Percentiles rank a stretch among this genome's conserved stretches.
These are phyloP conservation scores for Erythrophleum ivorense DNA, from an alignment of 331 rosid species.

Conservation along the genomic window DNA sequence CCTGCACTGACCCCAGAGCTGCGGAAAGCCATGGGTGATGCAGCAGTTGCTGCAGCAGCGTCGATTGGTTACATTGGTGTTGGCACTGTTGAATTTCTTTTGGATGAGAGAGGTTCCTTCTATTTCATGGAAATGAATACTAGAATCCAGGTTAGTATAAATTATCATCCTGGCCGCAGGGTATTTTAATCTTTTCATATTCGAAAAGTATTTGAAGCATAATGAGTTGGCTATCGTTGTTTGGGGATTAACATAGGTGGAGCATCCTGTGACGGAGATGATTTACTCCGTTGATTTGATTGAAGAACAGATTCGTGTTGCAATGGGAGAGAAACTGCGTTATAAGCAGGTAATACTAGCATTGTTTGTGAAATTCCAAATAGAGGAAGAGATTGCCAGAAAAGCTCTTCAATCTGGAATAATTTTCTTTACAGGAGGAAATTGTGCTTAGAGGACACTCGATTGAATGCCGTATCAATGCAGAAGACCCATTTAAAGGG, in stretches of 20 bases:
- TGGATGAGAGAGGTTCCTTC: slow-evolving; percentile 96
- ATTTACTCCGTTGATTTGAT: slow-evolving; percentile 90
- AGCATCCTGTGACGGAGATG: slow-evolving; percentile 98
- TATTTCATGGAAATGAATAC: slow-evolving; percentile 99
- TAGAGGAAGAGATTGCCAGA: too few relatives aligned
- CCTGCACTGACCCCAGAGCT: slow-evolving; percentile 91
- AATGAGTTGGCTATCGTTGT: too few relatives aligned
- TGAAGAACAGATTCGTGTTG: slow-evolving; percentile 92
- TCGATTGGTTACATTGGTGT: slow-evolving; percentile 91
- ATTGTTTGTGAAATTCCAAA: too few relatives aligned
- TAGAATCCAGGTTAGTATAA: slow-evolving; percentile 83
- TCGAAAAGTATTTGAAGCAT: too few relatives aligned
- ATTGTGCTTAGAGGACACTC: slow-evolving; percentile 93
- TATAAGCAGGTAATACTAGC: slow-evolving; percentile 89
- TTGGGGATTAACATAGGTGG: slow-evolving; percentile 67
- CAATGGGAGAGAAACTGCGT: slow-evolving; percentile 84
- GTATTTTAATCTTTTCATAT: too few relatives aligned
- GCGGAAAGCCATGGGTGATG: slow-evolving; percentile 97
- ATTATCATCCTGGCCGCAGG: too few relatives aligned
- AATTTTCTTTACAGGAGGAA: slow-evolving; percentile 70
- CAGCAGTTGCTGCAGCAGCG: slow-evolving; percentile 95
- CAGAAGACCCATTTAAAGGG: slow-evolving; percentile 93
- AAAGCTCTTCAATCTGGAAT: too few relatives aligned
- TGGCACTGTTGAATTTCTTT: slow-evolving; percentile 88
- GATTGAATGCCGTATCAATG: slow-evolving; percentile 95